phyloP scores from a whole-genome alignment of 2,329 filamentous ascomycete genomes.

The Chaetomium sp. region DNA sequence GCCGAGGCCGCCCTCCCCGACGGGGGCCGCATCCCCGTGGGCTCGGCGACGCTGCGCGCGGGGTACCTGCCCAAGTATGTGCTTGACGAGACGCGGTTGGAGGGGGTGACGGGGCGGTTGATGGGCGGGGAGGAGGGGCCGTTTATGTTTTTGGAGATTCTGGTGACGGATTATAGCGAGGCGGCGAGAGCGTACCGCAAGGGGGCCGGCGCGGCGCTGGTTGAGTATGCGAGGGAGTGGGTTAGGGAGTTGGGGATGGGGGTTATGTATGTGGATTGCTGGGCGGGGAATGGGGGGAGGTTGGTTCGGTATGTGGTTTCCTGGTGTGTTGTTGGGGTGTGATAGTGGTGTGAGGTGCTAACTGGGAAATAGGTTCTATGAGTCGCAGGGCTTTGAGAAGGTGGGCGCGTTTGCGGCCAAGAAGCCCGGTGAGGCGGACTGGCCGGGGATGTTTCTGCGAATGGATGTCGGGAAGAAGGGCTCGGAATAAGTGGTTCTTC shows the following conservation, averaged over 20 bases:
- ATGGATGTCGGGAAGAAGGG: conserved; percentile 13
- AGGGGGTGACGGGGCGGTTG: background rate
- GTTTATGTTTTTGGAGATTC: conserved; percentile 21
- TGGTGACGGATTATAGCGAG: conserved; percentile 21
- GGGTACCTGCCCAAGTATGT: conserved; percentile 17
- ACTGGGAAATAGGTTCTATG: conserved; percentile 14
- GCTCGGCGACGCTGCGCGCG: conserved; percentile 15
- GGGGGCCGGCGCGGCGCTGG: conserved; percentile 23
- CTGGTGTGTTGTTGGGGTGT: background rate
- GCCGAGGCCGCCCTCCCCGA: conserved; percentile 8
- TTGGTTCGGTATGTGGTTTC: conserved; percentile 16
- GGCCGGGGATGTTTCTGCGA: conserved; percentile 21
- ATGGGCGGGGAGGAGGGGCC: conserved; percentile 7
- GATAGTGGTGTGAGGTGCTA: background rate
- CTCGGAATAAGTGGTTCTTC: background rate
- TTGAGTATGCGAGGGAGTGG: conserved; percentile 16
- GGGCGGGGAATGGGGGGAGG: conserved; percentile 25
- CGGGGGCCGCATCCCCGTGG: conserved; percentile 11
- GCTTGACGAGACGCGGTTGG: conserved; percentile 10
- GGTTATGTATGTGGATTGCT: conserved; percentile 25
- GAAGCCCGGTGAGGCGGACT: conserved; percentile 14
- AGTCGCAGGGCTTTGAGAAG: conserved; percentile 12
- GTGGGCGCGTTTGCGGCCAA: conserved; percentile 12
- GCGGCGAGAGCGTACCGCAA: conserved; percentile 15
- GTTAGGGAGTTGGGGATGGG: conserved; percentile 19